Base-by-base conservation (phyloP, 2,329 filamentous ascomycete species). In the Aureobasidium sp. region DNA sequence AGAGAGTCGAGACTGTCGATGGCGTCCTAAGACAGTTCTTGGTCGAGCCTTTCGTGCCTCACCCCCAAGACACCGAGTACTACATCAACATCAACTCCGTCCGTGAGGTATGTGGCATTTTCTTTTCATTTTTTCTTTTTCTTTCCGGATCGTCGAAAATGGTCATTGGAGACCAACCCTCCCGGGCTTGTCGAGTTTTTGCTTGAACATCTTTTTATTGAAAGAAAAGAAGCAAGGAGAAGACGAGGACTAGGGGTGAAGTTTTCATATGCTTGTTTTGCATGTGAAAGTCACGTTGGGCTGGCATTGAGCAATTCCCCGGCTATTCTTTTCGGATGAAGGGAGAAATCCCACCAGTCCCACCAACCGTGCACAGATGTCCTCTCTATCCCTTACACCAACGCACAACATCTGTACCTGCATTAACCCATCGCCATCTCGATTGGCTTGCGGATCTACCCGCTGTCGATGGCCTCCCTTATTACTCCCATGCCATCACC, bases 81-180 rank as follows among this genome's bases (percentile, higher is more conserved):
- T 99, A 99, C 81, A 96, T 99, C 83, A 97, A 97, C 87, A 99
- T 99, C 83, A 94, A 97, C 85, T 97, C 94, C 66, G 92, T 96
- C 73, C 90, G 94, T 83, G 94, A 97, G 87, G 94, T 97, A 87
- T 86, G 91, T 86, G 44, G 49, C 61, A 68, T 65, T 67, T 70
- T 67, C 65, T 60, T 60, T 66, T 65, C 64, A 64, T 67, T 48
- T 56, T 56, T 61, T 40, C 19, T 31, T 40, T 56, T 45, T 61
- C 39, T n/a, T 48, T 39, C 42, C 9, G 35, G 35, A 11, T 14
- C 39, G 42, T 48, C 31, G 54, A 48, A 27, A 27, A 4, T 17
- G 27, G 31, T 58, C 54, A 48, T 29, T n/a, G 14, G 8, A 35
- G 24, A 42, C 14, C 54, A 48, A 48, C 17, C 31, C 12, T 35